Evolutionary conservation across 805 yeast genomes (phyloP).

Genomic region (Yueomyces sinensis): DNA sequence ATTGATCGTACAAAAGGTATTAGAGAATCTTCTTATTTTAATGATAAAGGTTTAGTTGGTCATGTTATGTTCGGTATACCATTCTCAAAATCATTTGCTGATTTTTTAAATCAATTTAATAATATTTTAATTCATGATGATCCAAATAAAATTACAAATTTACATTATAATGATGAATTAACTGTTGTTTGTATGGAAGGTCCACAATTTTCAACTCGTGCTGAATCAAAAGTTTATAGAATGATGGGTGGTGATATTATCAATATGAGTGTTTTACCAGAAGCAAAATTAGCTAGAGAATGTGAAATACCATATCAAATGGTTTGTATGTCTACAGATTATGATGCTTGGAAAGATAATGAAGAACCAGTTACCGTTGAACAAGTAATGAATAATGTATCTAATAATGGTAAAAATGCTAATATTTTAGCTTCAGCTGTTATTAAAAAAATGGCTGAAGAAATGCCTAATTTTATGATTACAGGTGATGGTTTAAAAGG

Average conservation of each 20-base stretch:
- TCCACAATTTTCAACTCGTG: constrained; percentile 93
- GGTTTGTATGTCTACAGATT: constrained; percentile 98
- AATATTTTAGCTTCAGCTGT: constrained; percentile 58
- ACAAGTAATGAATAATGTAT: constrained; percentile 81
- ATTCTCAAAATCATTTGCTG: constrained; percentile 63
- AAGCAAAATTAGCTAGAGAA: constrained; percentile 91
- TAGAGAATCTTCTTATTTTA: constrained; percentile 75
- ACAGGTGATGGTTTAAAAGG: constrained; percentile 65
- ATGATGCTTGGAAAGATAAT: constrained; percentile 94
- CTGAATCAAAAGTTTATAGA: constrained; percentile 79
- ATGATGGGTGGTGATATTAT: constrained; percentile 90
- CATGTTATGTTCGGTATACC: constrained; percentile 98
- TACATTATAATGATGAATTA: constrained; percentile 55
- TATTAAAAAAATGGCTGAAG: constrained; percentile 52
- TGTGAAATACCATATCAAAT: constrained; percentile 95
- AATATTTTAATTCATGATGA: constrained; percentile 41
- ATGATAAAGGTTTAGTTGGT: constrained; percentile 84
- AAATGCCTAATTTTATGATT: constrained; percentile 37
- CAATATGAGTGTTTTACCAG: constrained; percentile 97
- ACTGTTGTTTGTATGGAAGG: constrained; percentile 98
- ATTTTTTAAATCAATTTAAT: constrained; percentile 41
- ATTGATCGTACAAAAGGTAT: constrained; percentile 96
- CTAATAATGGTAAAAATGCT: constrained; percentile 81
- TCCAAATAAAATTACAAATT: constrained; percentile 46
- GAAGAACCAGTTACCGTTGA: constrained; percentile 98